Base-by-base conservation (phyloP, 164 flowering plant species). In the Buxus sempervirens region DNA sequence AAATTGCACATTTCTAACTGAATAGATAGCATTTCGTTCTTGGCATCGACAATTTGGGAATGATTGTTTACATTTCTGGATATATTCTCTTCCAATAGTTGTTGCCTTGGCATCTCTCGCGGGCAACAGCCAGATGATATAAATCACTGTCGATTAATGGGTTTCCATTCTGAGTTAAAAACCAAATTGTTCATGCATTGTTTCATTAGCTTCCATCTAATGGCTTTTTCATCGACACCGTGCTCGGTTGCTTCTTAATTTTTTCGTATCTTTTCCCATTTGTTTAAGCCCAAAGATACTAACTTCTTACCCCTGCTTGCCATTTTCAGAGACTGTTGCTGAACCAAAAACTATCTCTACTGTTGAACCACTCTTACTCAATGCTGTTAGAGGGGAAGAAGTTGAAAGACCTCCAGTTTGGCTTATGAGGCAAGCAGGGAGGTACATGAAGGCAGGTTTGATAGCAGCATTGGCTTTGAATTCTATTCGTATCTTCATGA, bases 391-490 rank as follows among this genome's bases (percentile, higher is more conserved):
- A 70, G 99, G 99, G 21, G 77, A 73, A 70, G 87, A 89, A 70
- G 91, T 92, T 32, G 94, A 88, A 59, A 86, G 97, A 73, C 99
- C 99, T 60, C 99, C 99, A 21, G 98, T 95, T 80, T 95, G 99
- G 99, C 93, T 95, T 53, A 95, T 95, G 99, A 86, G 99, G 86
- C 99, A 95, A 87, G 99, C 99, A 65, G 99, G 99, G 90, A 92
- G 99, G 87, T 95, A 95, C 84, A 95, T 95, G 99, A 92, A 95
- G 98, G 98, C 96, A 95, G 86, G 93, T 90, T 77, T 81, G 72
- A 65, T 51, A 57, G 62, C 55, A 66, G 64, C 65, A 72, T 36
- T 24, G 36, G 32, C 26, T 63, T 60, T 32, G 49, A 27, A 41
- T 60, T 20, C 15, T 38, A 21, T 41, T 28, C 51, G 22, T 64